phyloP scores from a whole-genome alignment of 345 rosid species.

The Acer yangbiense region DNA sequence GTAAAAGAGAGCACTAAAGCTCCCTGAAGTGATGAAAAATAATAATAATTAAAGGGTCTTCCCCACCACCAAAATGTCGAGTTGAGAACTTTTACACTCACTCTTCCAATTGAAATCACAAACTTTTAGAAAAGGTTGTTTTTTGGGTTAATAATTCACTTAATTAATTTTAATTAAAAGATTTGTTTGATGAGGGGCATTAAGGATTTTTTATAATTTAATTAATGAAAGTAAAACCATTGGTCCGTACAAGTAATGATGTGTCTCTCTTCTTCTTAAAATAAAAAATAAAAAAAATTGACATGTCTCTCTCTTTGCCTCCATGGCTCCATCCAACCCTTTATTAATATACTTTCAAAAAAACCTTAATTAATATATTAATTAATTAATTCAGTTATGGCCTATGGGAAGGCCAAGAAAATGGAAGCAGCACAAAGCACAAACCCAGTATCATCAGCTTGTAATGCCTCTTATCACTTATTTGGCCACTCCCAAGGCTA shows the following conservation, averaged over 20 bases:
- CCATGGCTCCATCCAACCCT: constrained; percentile 8
- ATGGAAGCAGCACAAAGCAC: background rate
- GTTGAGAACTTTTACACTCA: constrained; percentile 28
- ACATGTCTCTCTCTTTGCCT: background rate
- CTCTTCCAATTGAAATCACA: background rate
- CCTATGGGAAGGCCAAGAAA: constrained; percentile 2
- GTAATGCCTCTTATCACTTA: constrained; percentile 1
- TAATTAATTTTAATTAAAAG: constrained; percentile 15
- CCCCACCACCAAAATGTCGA: constrained; percentile 31
- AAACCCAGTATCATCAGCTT: constrained; percentile 13
- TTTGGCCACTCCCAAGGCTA: no score
- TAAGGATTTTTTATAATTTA: background rate
- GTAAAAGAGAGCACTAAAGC: background rate
- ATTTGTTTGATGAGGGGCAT: no score
- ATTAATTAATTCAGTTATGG: background rate
- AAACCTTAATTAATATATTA: background rate
- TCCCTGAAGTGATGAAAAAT: background rate
- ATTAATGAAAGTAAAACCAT: background rate
- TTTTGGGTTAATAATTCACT: background rate
- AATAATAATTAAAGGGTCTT: background rate
- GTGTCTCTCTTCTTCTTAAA: constrained; percentile 9
- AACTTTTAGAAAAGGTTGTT: constrained; percentile 11
- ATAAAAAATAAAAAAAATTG: no score
- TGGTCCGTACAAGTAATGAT: constrained; percentile 32
- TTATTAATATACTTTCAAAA: no score